Evolutionary conservation across 2,329 filamentous ascomycete genomes (phyloP).

Genomic region (Huntiella omanensis): DNA sequence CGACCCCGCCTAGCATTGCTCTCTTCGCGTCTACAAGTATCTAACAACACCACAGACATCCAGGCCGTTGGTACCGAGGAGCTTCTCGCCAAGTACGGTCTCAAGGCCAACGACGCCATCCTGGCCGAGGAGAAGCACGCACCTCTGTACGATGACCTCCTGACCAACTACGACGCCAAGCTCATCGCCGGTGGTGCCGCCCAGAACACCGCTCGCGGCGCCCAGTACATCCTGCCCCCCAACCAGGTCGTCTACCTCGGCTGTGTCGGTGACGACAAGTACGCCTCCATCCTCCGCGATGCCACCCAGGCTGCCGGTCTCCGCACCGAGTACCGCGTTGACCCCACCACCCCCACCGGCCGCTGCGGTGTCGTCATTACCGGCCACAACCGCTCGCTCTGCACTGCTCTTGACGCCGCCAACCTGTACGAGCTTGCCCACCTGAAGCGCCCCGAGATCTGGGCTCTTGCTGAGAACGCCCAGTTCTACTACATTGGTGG

Average conservation of each 20-base stretch:
- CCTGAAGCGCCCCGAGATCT: conserved; percentile 77
- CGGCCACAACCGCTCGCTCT: conserved; percentile 84
- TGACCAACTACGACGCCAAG: conserved; percentile 82
- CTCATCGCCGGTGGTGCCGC: conserved; percentile 90
- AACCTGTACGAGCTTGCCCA: conserved; percentile 96
- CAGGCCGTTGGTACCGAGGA: conserved; percentile 68
- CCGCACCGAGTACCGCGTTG: conserved; percentile 85
- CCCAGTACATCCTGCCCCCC: conserved; percentile 81
- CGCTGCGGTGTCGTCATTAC: conserved; percentile 95
- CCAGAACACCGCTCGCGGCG: conserved; percentile 92
- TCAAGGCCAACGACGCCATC: conserved; percentile 96
- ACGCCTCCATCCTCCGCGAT: conserved; percentile 70
- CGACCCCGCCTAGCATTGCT: neutral
- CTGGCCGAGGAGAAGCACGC: conserved; percentile 85
- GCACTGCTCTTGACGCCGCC: conserved; percentile 85
- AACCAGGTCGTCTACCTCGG: conserved; percentile 89
- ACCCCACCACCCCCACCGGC: conserved; percentile 67
- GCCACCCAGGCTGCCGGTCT: conserved; percentile 78
- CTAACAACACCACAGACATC: conserved; percentile 44
- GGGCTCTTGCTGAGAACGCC: conserved; percentile 76
- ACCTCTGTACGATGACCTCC: conserved; percentile 78
- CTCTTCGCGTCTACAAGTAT: neutral
- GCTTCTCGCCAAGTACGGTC: conserved; percentile 75
- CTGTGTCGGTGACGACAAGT: conserved; percentile 89
- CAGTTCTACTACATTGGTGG: conserved; percentile 86